Conservation (phyloP, 2,329 filamentous ascomycete species). For the Aspergillus floridensis region DNA sequence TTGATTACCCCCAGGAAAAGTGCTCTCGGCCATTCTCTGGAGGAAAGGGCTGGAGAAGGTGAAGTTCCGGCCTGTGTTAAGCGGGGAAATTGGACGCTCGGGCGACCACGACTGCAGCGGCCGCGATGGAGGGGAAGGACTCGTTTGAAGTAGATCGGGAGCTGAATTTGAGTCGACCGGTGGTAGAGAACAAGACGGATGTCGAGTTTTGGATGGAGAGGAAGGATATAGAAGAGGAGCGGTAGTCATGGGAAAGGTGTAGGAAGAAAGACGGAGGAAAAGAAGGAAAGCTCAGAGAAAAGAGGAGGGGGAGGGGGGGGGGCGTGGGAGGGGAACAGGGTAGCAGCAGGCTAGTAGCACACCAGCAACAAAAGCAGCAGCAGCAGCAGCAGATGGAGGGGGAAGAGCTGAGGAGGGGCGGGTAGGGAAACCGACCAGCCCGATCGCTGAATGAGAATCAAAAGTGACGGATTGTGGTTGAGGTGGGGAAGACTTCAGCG, state of each 20-base stretch:
- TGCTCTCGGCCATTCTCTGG: conserved; percentile 63
- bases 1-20: conserved; percentile 77
- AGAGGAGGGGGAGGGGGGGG: background rate
- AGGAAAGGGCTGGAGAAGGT: conserved; percentile 28
- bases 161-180: background rate
- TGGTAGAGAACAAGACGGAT: background rate
- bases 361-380: background rate
- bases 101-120: conserved; percentile 65
- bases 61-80: conserved; percentile 28
- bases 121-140: conserved; percentile 52
- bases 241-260: conserved; percentile 2
- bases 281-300: background rate
- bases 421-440: conserved; percentile 23
- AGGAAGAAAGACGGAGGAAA: background rate
- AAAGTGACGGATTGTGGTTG: conserved; percentile 10
- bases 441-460: conserved; percentile 3
- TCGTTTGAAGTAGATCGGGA: conserved; percentile 64
- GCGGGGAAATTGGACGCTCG: conserved; percentile 46
- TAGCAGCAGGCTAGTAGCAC: conserved; percentile 1
- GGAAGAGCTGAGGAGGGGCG: conserved; percentile 18
- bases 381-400: conserved; percentile 11
- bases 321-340: background rate
- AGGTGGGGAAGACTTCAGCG: conserved; percentile 19
- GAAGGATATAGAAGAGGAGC: background rate
- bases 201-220: background rate